Conservation (phyloP, 495 filamentous ascomycete species). For the Aspergillus biplanus region DNA sequence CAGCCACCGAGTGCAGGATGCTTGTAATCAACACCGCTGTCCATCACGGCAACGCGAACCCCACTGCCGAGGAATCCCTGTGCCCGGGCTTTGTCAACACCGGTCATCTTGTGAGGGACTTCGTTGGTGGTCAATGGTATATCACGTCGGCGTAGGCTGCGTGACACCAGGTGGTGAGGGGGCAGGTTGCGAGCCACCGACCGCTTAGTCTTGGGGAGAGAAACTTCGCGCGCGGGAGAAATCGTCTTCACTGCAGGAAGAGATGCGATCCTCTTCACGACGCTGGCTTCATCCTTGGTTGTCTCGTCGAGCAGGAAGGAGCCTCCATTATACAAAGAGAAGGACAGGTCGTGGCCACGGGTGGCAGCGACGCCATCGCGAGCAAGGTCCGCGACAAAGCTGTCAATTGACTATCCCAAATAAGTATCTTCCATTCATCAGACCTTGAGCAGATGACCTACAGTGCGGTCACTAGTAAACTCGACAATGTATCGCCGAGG, state of each 20-base stretch:
- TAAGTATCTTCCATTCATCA: too few species aligned
- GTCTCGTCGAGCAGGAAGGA: background rate
- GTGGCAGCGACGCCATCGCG: background rate
- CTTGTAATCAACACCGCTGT: background rate
- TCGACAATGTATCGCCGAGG: too few species aligned
- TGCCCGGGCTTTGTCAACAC: background rate
- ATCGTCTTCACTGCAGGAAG: background rate
- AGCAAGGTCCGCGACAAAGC: too few species aligned
- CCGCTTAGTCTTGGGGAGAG: background rate
- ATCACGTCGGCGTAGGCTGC: background rate
- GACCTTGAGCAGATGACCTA: too few species aligned
- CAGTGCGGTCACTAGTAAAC: too few species aligned
- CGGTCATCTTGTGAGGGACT: background rate
- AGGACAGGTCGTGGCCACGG: background rate
- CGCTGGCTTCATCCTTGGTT: background rate
- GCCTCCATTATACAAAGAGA: background rate
- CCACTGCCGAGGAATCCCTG: background rate
- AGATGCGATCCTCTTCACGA: background rate
- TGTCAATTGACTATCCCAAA: too few species aligned
- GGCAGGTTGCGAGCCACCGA: background rate
- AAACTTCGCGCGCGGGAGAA: background rate
- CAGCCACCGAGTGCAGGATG: background rate
- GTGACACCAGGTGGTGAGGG: background rate
- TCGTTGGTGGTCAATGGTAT: background rate
- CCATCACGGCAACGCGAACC: background rate